These are phyloP conservation scores for Aspergillus avenaceus DNA, from an alignment of 495 filamentous ascomycete species.

Conservation along the genomic window DNA sequence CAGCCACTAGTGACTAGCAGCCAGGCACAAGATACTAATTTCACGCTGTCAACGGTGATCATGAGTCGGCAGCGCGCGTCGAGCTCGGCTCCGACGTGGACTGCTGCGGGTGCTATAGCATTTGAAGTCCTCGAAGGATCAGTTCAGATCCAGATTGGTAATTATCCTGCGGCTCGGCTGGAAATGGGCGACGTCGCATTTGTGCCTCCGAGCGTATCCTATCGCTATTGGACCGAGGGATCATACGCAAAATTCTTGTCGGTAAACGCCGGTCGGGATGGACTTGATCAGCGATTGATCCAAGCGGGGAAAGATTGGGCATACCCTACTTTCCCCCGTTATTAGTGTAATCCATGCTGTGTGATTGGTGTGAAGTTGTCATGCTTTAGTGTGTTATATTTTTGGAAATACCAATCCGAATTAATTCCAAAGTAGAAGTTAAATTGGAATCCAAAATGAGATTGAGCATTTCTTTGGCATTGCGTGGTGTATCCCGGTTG, in stretches of 20 bases:
- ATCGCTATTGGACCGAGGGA: constrained; percentile 28
- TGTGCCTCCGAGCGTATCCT: constrained; percentile 24
- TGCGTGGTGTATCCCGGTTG: not conserved
- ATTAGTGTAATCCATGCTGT: not conserved
- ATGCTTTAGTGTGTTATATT: not conserved
- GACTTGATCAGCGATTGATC: constrained; percentile 31
- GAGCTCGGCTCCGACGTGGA: constrained; percentile 16
- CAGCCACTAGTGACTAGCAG: constrained; percentile 34
- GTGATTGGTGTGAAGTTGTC: not conserved
- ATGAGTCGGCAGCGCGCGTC: constrained; percentile 17
- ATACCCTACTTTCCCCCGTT: constrained; percentile 21
- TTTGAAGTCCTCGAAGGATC: constrained; percentile 40
- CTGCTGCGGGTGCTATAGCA: constrained; percentile 22
- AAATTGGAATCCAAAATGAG: no score
- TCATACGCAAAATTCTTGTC: constrained; percentile 38
- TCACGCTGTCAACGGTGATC: constrained; percentile 35
- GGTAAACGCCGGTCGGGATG: constrained; percentile 27
- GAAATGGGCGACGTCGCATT: constrained; percentile 36
- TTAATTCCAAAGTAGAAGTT: no score
- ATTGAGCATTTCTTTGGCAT: not conserved
- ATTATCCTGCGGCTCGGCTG: constrained; percentile 24
- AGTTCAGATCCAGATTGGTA: constrained; percentile 28
- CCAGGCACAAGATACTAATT: constrained; percentile 29
- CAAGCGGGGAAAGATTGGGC: constrained; percentile 15
- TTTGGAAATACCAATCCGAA: not conserved